Conservation (phyloP, 1,139 yeast species). For the Petasospora fabianii region DNA sequence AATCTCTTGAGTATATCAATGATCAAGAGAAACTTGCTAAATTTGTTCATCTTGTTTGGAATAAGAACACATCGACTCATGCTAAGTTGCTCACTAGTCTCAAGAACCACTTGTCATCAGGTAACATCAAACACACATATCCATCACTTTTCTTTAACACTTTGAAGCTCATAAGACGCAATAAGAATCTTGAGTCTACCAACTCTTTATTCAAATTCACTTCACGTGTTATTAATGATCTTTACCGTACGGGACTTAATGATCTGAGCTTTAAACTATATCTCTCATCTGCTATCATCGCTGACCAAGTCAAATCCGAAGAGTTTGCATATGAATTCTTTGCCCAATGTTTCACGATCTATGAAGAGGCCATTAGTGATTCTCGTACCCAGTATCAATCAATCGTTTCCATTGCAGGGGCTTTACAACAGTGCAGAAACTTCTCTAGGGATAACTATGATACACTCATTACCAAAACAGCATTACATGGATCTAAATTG, state of each 20-base stretch:
- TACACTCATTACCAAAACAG: constrained; percentile 75
- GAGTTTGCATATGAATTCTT: constrained; percentile 85
- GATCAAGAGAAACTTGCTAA: constrained; percentile 70
- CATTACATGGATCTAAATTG: constrained; percentile 83
- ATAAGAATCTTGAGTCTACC: constrained; percentile 28
- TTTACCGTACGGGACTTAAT: constrained; percentile 51
- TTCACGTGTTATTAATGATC: constrained; percentile 67
- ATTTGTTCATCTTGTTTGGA: constrained; percentile 58
- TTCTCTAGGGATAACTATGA: constrained; percentile 57
- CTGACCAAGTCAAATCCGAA: constrained; percentile 66
- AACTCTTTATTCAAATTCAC: constrained; percentile 63
- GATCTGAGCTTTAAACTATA: constrained; percentile 44
- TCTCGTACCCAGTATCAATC: constrained; percentile 58
- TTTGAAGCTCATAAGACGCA: constrained; percentile 55
- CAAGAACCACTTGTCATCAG: constrained; percentile 52
- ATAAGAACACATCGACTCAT: constrained; percentile 47
- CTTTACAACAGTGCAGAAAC: constrained; percentile 56
- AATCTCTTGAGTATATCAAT: constrained; percentile 17
- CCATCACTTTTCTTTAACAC: constrained; percentile 69
- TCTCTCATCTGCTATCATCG: constrained; percentile 57
- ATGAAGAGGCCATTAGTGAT: constrained; percentile 75
- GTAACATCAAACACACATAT: constrained; percentile 61
- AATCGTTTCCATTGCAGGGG: constrained; percentile 52
- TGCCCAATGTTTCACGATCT: constrained; percentile 82
- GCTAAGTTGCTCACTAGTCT: constrained; percentile 56